Evolutionary conservation across 2,329 filamentous ascomycete genomes (phyloP).

Genomic region (Bimuria novae-zelandiae): DNA sequence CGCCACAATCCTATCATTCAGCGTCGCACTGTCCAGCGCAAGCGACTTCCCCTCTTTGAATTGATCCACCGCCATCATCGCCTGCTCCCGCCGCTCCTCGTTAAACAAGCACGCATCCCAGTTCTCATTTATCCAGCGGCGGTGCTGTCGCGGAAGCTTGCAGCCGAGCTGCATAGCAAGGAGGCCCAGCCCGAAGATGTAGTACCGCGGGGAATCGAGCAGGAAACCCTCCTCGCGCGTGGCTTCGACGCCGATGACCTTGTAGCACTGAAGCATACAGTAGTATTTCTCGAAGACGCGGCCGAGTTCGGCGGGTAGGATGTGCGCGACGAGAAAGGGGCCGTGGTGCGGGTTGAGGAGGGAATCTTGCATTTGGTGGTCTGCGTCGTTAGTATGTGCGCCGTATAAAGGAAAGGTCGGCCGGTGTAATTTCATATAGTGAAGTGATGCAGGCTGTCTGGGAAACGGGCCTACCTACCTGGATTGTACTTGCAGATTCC

Average conservation of each 20-base stretch:
- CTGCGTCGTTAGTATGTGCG: not conserved
- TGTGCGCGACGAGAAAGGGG: not conserved
- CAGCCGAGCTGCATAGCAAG: constrained; percentile 9
- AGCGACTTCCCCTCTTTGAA: constrained; percentile 4
- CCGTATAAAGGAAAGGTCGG: not conserved
- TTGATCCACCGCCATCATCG: constrained; percentile 3
- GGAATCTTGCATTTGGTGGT: not conserved
- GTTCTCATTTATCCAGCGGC: constrained; percentile 9
- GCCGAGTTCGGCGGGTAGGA: not conserved
- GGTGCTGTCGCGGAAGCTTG: not conserved
- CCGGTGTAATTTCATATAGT: not conserved
- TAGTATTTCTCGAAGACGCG: constrained; percentile 8
- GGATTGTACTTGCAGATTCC: not conserved
- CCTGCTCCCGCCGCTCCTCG: constrained; percentile 5
- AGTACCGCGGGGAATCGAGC: constrained; percentile 11
- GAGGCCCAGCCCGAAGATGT: constrained; percentile 10
- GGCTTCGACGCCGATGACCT: constrained; percentile 1
- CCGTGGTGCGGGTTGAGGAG: constrained; percentile 7
- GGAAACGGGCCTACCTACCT: too few species aligned
- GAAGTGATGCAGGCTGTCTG: not conserved
- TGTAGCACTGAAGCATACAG: constrained; percentile 9
- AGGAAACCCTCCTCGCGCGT: not conserved
- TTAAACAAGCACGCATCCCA: constrained; percentile 3
- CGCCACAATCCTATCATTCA: not conserved
- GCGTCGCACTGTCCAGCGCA: constrained; percentile 1